Evolutionary conservation across 2,329 filamentous ascomycete genomes (phyloP), one percentile per base, ranked within the genome.

Genomic region (Fonsecaea erecta): DNA sequence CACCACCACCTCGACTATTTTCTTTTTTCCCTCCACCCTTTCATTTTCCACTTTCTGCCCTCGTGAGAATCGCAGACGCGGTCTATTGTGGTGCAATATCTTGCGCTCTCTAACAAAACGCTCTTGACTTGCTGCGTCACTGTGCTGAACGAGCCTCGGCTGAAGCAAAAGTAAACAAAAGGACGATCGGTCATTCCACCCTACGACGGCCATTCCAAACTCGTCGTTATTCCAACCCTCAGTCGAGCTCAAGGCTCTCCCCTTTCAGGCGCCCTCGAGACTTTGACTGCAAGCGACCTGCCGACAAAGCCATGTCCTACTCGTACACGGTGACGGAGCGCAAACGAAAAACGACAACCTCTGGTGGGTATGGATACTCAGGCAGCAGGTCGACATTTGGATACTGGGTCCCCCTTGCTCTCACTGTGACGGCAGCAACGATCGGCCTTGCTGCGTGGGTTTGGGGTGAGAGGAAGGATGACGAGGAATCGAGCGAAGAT

Each of bases 401-500:
- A 74, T 94, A 96, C 80, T 97, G 93, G 92, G 86, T 97, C 66
- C 94, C 94, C 68, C 84, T 98, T 63, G 89, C 88, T 70, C 79
- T 97, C 70, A 97, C 93, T 56, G 88, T 96, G 64, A 93, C 92
- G 53, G 87, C 96, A 71, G 94, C 94, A 66, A 92, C 93, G 24
- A 88, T 91, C 62, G 93, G 93, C 35, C 80, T 96, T 54, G 93
- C 89, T 59, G 92, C 92, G 63, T 98, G 94, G 94, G 87, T 93
- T 66, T 97, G 93, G 93, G 96, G 90, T 77, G 93, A 96, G 80
- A 89, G 92, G 73, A 87, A 85, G 74, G 89, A 91, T 70, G 86
- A 89, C 64, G 89, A 92, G 60, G 65, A 62, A 26, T 65, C 63
- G n/a, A 67, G 64, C 60, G 84, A 86, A 63, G 84, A 88, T 68